These are phyloP conservation scores for Ceratocystis destructans DNA, from an alignment of 2,329 filamentous ascomycete genomes.

Conservation along the genomic window DNA sequence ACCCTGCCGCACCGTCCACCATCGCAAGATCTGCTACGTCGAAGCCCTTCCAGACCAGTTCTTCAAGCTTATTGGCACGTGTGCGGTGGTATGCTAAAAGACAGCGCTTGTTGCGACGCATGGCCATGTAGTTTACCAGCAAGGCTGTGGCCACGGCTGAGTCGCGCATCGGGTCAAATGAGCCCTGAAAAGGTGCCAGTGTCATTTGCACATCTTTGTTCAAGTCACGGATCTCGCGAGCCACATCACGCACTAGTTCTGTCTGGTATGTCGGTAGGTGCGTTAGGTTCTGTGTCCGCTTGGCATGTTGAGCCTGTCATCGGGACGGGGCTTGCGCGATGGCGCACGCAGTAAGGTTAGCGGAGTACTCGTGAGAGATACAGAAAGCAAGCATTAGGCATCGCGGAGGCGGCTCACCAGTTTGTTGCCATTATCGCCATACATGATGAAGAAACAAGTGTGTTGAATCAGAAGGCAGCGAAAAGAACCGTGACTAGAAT, in stretches of 20 bases:
- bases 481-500: neutral
- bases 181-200: slow-evolving; percentile 67
- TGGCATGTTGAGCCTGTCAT: slow-evolving; percentile 60
- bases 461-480: neutral
- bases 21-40: slow-evolving; percentile 64
- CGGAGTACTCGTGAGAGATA: neutral
- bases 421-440: slow-evolving; percentile 20
- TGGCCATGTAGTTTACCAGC: slow-evolving; percentile 84
- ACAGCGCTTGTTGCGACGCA: slow-evolving; percentile 92
- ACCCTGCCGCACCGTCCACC: slow-evolving; percentile 27
- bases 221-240: slow-evolving; percentile 83
- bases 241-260: slow-evolving; percentile 74
- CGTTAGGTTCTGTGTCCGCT: slow-evolving; percentile 74
- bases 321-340: slow-evolving; percentile 41
- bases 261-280: slow-evolving; percentile 86
- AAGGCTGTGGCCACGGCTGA: slow-evolving; percentile 76
- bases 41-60: slow-evolving; percentile 80
- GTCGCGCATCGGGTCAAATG: slow-evolving; percentile 72
- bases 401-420: slow-evolving; percentile 13
- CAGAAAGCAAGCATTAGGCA: neutral
- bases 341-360: slow-evolving; percentile 3
- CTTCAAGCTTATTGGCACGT: slow-evolving; percentile 79
- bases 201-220: slow-evolving; percentile 72
- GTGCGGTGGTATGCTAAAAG: slow-evolving; percentile 87
- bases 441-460: slow-evolving; percentile 13